These are phyloP conservation scores for Zelopaecilomyces penicillatus DNA, from an alignment of 2,329 filamentous ascomycete species.

Conservation along the genomic window DNA sequence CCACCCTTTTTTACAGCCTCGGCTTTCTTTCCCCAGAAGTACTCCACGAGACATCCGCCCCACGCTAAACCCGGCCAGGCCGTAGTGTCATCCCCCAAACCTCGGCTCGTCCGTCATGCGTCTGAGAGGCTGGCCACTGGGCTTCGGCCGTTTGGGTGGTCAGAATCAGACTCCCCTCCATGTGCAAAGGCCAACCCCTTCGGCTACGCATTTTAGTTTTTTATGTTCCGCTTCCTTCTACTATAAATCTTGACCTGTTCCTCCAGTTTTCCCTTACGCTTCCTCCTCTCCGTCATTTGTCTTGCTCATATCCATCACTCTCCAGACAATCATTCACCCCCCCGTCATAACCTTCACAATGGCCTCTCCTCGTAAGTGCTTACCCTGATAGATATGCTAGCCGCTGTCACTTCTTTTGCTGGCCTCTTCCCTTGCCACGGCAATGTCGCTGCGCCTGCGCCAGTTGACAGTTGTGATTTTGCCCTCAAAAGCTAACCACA, in stretches of 20 bases:
- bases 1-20: no score
- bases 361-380: conserved; percentile 69
- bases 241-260: not conserved
- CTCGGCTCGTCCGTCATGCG: conserved; percentile 7
- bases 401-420: no score
- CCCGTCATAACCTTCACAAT: conserved; percentile 36
- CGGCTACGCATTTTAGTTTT: no score
- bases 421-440: not conserved
- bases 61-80: not conserved
- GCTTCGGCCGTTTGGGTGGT: no score
- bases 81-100: conserved; percentile 3
- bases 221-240: not conserved
- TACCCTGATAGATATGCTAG: not conserved
- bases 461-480: not conserved
- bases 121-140: not conserved
- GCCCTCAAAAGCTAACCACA: conserved; percentile 1
- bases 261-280: conserved; percentile 1
- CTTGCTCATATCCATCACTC: conserved; percentile 11
- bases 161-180: no score
- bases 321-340: conserved; percentile 6
- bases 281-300: conserved; percentile 4
- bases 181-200: no score
- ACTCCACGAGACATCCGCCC: not conserved
- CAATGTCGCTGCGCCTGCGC: no score
- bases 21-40: not conserved